These are phyloP conservation scores for Pseudotsuga menziesii DNA, from an alignment of 75 land plant genomes.

Conservation along the genomic window DNA sequence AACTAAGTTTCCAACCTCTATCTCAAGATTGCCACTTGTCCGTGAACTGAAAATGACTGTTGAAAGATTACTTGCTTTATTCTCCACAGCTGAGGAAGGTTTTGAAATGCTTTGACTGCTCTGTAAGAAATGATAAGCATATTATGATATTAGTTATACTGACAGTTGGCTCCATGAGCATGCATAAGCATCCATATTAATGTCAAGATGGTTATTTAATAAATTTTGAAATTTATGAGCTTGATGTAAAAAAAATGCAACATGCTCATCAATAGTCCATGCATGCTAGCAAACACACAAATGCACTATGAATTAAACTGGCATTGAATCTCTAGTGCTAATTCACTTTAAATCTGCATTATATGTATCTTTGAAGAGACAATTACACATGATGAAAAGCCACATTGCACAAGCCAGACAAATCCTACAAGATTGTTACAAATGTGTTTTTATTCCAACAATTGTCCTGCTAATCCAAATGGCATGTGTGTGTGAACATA, in stretches of 20 bases:
- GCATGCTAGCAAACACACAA: not conserved
- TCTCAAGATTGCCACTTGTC: slow-evolving; percentile 33
- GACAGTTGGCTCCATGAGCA: not conserved
- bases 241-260: not conserved
- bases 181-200: slow-evolving; percentile 5
- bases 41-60: slow-evolving; percentile 37
- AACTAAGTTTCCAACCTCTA: slow-evolving; percentile 44
- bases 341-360: too few relatives aligned
- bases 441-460: too few relatives aligned
- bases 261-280: not conserved
- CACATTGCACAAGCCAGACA: too few relatives aligned
- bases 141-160: too few relatives aligned
- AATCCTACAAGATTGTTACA: too few relatives aligned
- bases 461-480: too few relatives aligned
- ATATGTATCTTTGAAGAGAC: too few relatives aligned
- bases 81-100: slow-evolving; percentile 9
- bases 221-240: not conserved
- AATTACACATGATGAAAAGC: too few relatives aligned
- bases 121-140: not conserved
- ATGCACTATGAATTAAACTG: not conserved
- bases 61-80: not conserved
- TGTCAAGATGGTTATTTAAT: not conserved
- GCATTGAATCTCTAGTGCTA: not conserved
- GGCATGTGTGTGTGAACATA: too few relatives aligned
- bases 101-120: slow-evolving; percentile 4